These are phyloP conservation scores for Avena insularis DNA, from an alignment of 176 grass and related monocot species.

Conservation along the genomic window DNA sequence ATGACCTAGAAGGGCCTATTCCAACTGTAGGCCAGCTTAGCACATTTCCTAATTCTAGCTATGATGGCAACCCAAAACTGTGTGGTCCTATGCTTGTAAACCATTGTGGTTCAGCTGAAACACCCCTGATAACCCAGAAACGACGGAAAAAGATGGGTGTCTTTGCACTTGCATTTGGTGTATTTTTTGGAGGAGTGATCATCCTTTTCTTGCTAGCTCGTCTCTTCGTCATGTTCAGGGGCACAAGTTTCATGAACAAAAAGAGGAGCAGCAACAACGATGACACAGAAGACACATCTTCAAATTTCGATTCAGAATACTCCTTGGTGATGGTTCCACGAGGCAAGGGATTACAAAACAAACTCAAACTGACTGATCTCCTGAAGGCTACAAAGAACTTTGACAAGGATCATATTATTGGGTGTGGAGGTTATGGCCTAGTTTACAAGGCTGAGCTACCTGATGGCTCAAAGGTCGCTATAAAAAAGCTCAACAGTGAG, in stretches of 20 bases:
- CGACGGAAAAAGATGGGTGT: not conserved
- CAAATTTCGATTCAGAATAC: constrained; percentile 35
- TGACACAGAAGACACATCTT: not conserved
- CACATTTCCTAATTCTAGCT: constrained; percentile 57
- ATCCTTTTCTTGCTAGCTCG: constrained; percentile 45
- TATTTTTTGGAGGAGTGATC: constrained; percentile 41
- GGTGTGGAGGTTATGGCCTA: constrained; percentile 70
- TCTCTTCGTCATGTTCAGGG: constrained; percentile 16
- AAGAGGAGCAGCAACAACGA: constrained; percentile 7
- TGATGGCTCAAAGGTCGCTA: constrained; percentile 50
- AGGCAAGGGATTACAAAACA: constrained; percentile 19
- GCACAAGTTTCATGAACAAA: not conserved
- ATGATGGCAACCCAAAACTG: constrained; percentile 55
- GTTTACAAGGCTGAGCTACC: constrained; percentile 73
- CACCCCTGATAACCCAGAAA: not conserved
- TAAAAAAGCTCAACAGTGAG: constrained; percentile 65
- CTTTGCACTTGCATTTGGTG: constrained; percentile 44
- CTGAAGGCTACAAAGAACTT: constrained; percentile 76
- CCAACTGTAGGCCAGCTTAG: constrained; percentile 49
- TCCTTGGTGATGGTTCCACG: constrained; percentile 33
- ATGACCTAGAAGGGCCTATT: constrained; percentile 55
- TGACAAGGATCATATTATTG: constrained; percentile 64
- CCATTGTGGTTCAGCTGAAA: constrained; percentile 24
- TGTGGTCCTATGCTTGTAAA: constrained; percentile 50
- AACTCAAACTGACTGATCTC: constrained; percentile 49